Percentiles rank a stretch among this genome's conserved stretches.
Evolutionary conservation across 2,329 filamentous ascomycete genomes (phyloP).

Genomic region (Colletotrichum somersetense): DNA sequence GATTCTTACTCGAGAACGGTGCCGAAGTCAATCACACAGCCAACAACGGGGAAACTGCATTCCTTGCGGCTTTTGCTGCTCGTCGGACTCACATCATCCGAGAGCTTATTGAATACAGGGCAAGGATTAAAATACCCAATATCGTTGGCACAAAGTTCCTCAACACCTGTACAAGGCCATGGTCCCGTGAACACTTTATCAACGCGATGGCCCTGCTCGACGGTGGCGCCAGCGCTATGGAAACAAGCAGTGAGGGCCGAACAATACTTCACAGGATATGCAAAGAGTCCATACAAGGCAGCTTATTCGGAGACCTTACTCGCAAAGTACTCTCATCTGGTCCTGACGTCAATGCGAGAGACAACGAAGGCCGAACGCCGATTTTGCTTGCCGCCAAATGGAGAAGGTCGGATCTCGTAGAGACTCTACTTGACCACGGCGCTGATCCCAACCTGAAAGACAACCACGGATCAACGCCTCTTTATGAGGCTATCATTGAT

Average conservation of each 20-base stretch:
- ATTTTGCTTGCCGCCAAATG: not conserved
- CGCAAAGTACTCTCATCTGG: not conserved
- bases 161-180: no score
- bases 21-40: not conserved
- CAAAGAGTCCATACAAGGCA: no score
- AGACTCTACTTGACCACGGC: not conserved
- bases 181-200: no score
- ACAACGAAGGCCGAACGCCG: not conserved
- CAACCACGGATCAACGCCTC: not conserved
- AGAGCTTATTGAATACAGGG: not conserved
- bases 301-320: not conserved
- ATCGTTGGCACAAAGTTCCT: not conserved
- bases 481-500: not conserved
- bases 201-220: no score
- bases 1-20: not conserved
- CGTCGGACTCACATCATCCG: not conserved
- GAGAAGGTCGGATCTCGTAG: not conserved
- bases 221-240: no score
- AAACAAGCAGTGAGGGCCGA: not conserved
- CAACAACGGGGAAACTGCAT: not conserved
- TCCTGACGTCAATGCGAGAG: not conserved
- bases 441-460: not conserved
- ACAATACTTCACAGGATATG: not conserved
- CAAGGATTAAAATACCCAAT: not conserved
- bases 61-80: not conserved